These are phyloP conservation scores for Daldinia eschscholtzii DNA, from an alignment of 2,329 filamentous ascomycete genomes.

Conservation along the genomic window DNA sequence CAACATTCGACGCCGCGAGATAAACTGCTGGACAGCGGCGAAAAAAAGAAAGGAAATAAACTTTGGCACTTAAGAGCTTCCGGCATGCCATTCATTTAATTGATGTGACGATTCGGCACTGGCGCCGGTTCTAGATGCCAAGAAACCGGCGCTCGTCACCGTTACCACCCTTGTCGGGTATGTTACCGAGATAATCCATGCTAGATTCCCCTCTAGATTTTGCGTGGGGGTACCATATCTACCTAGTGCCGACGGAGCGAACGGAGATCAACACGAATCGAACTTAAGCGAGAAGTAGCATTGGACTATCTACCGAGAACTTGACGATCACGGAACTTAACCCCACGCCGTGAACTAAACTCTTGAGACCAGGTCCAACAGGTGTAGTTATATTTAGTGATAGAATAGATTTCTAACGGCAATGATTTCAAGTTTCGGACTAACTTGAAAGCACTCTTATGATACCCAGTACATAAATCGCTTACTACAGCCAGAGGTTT, in stretches of 20 bases:
- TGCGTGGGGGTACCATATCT: constrained; percentile 33
- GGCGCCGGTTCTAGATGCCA: constrained; percentile 32
- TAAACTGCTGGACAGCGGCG: constrained; percentile 5
- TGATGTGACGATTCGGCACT: constrained; percentile 26
- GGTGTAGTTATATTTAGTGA: neutral
- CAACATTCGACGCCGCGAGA: constrained; percentile 7
- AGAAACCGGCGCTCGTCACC: constrained; percentile 32
- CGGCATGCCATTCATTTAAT: constrained; percentile 15
- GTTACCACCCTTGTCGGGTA: constrained; percentile 35
- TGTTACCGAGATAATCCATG: constrained; percentile 42
- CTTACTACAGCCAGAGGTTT: neutral
- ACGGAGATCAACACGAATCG: constrained; percentile 13
- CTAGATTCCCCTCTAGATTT: constrained; percentile 33
- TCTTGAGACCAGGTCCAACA: no score
- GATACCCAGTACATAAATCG: neutral
- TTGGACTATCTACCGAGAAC: constrained; percentile 25
- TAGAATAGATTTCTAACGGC: neutral
- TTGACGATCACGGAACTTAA: constrained; percentile 37
- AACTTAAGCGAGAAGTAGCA: constrained; percentile 20
- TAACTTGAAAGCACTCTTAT: neutral
- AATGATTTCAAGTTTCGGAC: neutral
- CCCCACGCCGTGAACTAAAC: constrained; percentile 8
- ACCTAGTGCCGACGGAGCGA: constrained; percentile 17
- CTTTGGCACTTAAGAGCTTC: constrained; percentile 27
- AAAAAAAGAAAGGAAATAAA: constrained; percentile 17